Conservation (phyloP, 768 basidiomycete species). For the Psilocybe subaeruginosa region DNA sequence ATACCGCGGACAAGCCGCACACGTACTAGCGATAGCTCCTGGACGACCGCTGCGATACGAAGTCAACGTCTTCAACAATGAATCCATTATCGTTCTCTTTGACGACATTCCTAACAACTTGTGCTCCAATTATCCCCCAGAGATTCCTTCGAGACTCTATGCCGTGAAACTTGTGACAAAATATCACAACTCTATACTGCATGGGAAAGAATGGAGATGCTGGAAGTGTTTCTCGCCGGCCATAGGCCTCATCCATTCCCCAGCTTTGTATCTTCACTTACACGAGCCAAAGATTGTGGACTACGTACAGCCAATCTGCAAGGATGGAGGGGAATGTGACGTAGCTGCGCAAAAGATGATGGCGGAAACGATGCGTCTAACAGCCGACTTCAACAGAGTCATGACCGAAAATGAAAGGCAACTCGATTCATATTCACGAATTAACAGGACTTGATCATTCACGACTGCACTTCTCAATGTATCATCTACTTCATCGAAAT, state of each 20-base stretch:
- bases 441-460: no score
- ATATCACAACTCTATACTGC: constrained; percentile 14
- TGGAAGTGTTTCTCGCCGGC: constrained; percentile 11
- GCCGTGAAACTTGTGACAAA: constrained; percentile 14
- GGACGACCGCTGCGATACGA: constrained; percentile 15
- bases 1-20: not conserved
- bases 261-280: constrained; percentile 9
- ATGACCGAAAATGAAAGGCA: not conserved
- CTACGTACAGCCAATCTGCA: constrained; percentile 13
- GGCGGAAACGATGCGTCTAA: constrained; percentile 7
- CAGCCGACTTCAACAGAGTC: not conserved
- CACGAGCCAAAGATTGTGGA: constrained; percentile 9
- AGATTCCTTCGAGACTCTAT: constrained; percentile 10
- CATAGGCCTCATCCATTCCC: constrained; percentile 13
- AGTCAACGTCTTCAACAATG: constrained; percentile 1
- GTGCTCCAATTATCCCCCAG: constrained; percentile 10
- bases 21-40: not conserved
- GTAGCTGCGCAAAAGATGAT: constrained; percentile 15
- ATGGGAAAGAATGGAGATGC: constrained; percentile 8
- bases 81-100: constrained; percentile 5
- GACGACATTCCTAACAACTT: constrained; percentile 11
- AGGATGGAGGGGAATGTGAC: constrained; percentile 15
- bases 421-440: no score
- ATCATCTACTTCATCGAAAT: not conserved
- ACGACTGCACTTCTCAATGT: no score